Conservation (phyloP, 1,284 basidiomycete species). For the Marasmius tenuissimus region DNA sequence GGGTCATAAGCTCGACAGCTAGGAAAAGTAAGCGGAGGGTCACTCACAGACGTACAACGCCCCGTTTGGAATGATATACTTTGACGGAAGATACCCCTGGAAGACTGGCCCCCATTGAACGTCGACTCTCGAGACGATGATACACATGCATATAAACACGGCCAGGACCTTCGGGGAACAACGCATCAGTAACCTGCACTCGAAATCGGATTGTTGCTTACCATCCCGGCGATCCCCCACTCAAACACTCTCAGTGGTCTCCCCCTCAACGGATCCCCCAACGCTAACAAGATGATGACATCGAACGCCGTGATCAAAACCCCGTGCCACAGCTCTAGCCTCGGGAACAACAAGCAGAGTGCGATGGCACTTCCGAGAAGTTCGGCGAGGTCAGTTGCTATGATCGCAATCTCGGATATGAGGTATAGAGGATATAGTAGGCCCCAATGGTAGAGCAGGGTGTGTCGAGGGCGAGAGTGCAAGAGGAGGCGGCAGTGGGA, state of each 20-base stretch:
- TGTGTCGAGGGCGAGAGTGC: constrained; percentile 54
- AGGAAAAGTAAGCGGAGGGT: not conserved
- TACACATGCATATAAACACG: constrained; percentile 48
- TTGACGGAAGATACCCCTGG: constrained; percentile 14
- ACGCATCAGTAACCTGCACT: too few relatives aligned
- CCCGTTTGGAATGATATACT: constrained; percentile 14
- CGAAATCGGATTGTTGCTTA: too few relatives aligned
- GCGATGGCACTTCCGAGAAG: constrained; percentile 69
- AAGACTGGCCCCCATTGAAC: constrained; percentile 12
- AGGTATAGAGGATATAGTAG: constrained; percentile 70
- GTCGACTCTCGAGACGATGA: constrained; percentile 11
- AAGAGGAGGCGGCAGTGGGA: constrained; percentile 70
- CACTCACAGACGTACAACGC: constrained; percentile 14
- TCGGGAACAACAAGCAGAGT: constrained; percentile 80
- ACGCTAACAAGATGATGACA: constrained; percentile 73
- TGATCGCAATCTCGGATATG: constrained; percentile 81
- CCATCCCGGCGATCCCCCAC: constrained; percentile 75
- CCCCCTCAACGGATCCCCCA: constrained; percentile 60
- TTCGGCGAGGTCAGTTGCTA: constrained; percentile 75
- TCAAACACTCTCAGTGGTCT: constrained; percentile 76
- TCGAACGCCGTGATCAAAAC: constrained; percentile 85
- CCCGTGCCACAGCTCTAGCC: constrained; percentile 76
- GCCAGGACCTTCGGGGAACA: too few relatives aligned
- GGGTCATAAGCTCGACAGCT: not conserved
- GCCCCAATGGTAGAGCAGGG: constrained; percentile 57